A percentile compares a stretch with the other conserved stretches of the same genome.
These are phyloP conservation scores for Coemansia sp. DNA, from an alignment of 371 early-diverging fungal genomes.

Conservation along the genomic window DNA sequence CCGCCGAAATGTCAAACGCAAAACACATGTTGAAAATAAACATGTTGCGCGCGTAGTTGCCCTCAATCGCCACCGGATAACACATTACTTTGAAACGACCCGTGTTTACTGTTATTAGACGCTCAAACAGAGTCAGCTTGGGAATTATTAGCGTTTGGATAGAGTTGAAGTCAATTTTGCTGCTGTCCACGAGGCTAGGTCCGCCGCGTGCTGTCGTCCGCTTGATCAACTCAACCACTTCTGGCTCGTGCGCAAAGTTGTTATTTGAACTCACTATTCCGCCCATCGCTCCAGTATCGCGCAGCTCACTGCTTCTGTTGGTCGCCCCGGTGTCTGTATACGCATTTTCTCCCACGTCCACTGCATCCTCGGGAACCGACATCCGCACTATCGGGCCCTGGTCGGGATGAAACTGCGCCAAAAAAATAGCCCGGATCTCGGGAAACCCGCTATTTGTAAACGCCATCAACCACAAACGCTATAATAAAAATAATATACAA, in stretches of 20 bases:
- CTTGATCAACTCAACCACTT: slow-evolving; percentile 27
- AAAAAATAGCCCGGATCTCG: slow-evolving; percentile 45
- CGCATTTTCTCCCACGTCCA: slow-evolving; percentile 19
- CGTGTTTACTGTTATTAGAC: slow-evolving; percentile 43
- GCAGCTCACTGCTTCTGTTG: background rate
- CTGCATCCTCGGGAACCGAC: slow-evolving; percentile 47
- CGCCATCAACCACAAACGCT: background rate
- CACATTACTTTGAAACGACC: slow-evolving; percentile 46
- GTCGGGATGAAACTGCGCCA: slow-evolving; percentile 49
- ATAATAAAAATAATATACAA: background rate
- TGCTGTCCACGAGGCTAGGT: background rate
- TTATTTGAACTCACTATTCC: background rate
- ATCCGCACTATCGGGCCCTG: slow-evolving; percentile 44
- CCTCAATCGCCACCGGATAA: slow-evolving; percentile 43
- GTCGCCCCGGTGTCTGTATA: slow-evolving; percentile 5
- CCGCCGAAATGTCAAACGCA: slow-evolving; percentile 44
- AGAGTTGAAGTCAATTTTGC: slow-evolving; percentile 51
- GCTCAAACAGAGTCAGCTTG: slow-evolving; percentile 48
- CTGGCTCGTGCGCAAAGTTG: background rate
- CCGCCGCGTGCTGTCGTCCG: slow-evolving; percentile 8
- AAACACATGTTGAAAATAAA: slow-evolving; percentile 52
- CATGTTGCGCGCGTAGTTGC: slow-evolving; percentile 43
- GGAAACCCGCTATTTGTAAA: slow-evolving; percentile 27
- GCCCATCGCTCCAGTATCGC: background rate
- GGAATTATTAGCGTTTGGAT: slow-evolving; percentile 48